phyloP scores from a whole-genome alignment of 2,329 filamentous ascomycete genomes.

The Pseudogymnoascus sp. region DNA sequence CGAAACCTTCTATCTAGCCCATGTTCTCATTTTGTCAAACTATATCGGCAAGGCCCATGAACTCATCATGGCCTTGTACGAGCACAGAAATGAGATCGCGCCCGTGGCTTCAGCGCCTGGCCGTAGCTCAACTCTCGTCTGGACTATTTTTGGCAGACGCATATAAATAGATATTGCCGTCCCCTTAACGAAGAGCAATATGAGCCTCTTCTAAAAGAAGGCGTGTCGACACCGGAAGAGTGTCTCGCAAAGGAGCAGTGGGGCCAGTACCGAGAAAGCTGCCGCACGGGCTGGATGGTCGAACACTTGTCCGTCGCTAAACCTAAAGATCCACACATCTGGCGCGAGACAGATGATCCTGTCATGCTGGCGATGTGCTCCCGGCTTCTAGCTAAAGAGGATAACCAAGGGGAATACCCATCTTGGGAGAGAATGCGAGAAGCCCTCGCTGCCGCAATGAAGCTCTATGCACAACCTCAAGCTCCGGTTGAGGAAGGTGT shows the following conservation, averaged over 20 bases:
- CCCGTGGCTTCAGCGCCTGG: neutral
- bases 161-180: neutral
- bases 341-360: conserved; percentile 13
- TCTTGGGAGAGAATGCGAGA: conserved; percentile 5
- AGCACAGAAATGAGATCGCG: neutral
- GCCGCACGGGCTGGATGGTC: conserved; percentile 14
- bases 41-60: conserved; percentile 9
- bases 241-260: neutral
- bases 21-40: conserved; percentile 14
- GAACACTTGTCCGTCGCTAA: conserved; percentile 13
- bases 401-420: conserved; percentile 1
- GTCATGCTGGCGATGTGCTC: conserved; percentile 13
- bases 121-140: neutral
- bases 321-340: conserved; percentile 12
- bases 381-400: conserved; percentile 13
- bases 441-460: conserved; percentile 10
- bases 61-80: conserved; percentile 9
- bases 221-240: neutral
- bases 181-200: neutral
- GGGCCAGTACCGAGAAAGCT: conserved; percentile 14
- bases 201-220: neutral
- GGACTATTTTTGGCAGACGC: neutral
- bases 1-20: neutral
- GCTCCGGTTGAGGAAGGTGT: neutral
- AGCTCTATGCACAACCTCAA: conserved; percentile 9